Conservation (phyloP, 2,329 filamentous ascomycete genomes). For the Bipolaris gigantea region DNA sequence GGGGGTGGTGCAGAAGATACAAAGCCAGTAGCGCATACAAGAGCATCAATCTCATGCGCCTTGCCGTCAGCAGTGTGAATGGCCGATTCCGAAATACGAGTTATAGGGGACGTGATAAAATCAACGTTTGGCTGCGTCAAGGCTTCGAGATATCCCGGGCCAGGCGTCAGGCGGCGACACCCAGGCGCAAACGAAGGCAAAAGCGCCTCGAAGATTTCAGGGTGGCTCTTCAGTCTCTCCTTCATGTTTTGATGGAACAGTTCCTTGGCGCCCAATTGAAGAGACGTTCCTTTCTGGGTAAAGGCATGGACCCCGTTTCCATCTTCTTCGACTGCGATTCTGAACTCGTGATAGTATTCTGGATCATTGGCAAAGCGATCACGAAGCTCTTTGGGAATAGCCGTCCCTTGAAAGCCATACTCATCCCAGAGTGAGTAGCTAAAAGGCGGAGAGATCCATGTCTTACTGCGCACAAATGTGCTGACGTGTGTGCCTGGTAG, state of each 20-base stretch:
- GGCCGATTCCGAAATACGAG: conserved; percentile 41
- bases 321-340: conserved; percentile 39
- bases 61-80: conserved; percentile 47
- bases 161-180: conserved; percentile 55
- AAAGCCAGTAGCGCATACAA: conserved; percentile 53
- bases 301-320: conserved; percentile 35
- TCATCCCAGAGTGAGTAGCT: conserved; percentile 33
- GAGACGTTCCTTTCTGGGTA: conserved; percentile 42
- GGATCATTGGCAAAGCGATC: conserved; percentile 33
- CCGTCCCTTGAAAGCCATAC: conserved; percentile 40
- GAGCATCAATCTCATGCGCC: conserved; percentile 46
- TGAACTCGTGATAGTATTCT: conserved; percentile 37
- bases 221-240: conserved; percentile 39
- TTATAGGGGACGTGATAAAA: conserved; percentile 43
- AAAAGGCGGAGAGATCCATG: conserved; percentile 43
- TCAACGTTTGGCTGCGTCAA: conserved; percentile 46
- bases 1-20: conserved; percentile 44
- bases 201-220: conserved; percentile 47
- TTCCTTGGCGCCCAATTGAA: conserved; percentile 43
- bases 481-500: conserved; percentile 34
- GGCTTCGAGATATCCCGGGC: conserved; percentile 56
- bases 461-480: conserved; percentile 41
- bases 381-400: conserved; percentile 30
- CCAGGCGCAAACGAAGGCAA: conserved; percentile 50
- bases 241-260: conserved; percentile 49